Base-by-base conservation (phyloP, 768 basidiomycete species). In the Mycena floridula region DNA sequence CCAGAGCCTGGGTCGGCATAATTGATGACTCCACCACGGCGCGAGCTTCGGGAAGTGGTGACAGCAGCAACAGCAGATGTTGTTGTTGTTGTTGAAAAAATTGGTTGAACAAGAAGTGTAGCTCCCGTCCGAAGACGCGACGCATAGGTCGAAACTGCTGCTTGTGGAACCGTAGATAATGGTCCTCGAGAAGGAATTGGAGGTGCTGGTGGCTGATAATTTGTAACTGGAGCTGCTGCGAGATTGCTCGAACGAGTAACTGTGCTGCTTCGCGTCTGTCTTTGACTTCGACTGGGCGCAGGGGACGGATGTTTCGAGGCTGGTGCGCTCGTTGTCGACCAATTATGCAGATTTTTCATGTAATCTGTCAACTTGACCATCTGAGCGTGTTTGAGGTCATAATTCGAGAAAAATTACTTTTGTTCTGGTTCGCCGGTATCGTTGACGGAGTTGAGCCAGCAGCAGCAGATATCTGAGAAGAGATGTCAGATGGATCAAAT, bases 121-220 rank as follows among this genome's bases (percentile, higher is more conserved):
- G 85, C 75, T 13, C 96, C 96, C 0, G 95, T 94, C 21, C 88
- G 82, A 42, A 98, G 68, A n/a, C 95, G 78, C 5, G 93, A 87
- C 0, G 92, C 70, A 60, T 96, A 98, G 2, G 89, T 86, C 0
- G 90, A 85, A 45, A 79, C 73, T 12, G 81, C 65, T 0, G 86
- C 93, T 59, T 97, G 95, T 0, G 75, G 62, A 0, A 64, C 61
- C 0, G 83, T 74, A 0, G 82, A 75, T 24, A 91, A 66, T n/a
- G 65, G 58, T 26, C 57, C 24, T n/a, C n/a, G n/a, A 3, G 53
- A 46, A 25, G 3, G 50, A 25, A 21, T 37, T 48, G 63, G 47
- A 52, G 57, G 51, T 22, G 65, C 54, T 28, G 64, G 58, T 13
- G 61, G 59, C 48, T 66, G 67, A 48, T 70, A 73, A 3, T 60